Evolutionary conservation across 345 rosid genomes (phyloP).

Genomic region (Odontarrhena argentea): DNA sequence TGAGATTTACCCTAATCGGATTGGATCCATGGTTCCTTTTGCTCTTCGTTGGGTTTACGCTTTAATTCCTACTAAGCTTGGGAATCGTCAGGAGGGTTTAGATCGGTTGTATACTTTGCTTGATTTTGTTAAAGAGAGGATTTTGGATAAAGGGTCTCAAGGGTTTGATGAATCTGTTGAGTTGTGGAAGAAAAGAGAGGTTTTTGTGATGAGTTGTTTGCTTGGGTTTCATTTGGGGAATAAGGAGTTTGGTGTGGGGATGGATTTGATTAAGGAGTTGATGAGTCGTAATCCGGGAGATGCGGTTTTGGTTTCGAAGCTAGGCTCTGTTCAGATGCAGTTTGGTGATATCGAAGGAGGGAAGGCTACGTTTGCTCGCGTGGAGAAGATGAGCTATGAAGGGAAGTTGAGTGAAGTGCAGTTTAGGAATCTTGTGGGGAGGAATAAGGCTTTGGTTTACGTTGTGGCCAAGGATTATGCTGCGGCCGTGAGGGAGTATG

Average conservation of each 20-base stretch:
- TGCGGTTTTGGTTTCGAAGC: slow-evolving; percentile 66
- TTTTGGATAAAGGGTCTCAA: slow-evolving; percentile 41
- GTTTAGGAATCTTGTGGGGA: slow-evolving; percentile 71
- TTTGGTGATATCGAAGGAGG: slow-evolving; percentile 89
- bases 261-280: slow-evolving; percentile 64
- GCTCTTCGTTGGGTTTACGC: slow-evolving; percentile 82
- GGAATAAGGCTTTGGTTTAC: slow-evolving; percentile 84
- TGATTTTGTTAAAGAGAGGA: slow-evolving; percentile 56
- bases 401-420: slow-evolving; percentile 50
- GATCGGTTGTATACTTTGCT: slow-evolving; percentile 79
- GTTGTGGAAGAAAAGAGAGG: slow-evolving; percentile 73
- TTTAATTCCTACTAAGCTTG: slow-evolving; percentile 62
- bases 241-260: slow-evolving; percentile 70
- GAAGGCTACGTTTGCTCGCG: slow-evolving; percentile 52
- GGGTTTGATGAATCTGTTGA: slow-evolving; percentile 43
- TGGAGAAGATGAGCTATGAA: slow-evolving; percentile 56
- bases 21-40: slow-evolving; percentile 96
- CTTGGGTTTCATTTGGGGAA: slow-evolving; percentile 68
- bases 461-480: slow-evolving; percentile 92
- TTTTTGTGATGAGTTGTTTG: slow-evolving; percentile 63
- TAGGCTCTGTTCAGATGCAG: slow-evolving; percentile 91
- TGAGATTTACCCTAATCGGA: slow-evolving; percentile 58
- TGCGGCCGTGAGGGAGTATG: slow-evolving; percentile 88
- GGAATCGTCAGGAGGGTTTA: slow-evolving; percentile 63
- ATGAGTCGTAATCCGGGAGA: slow-evolving; percentile 51